Evolutionary conservation across 495 filamentous ascomycete species (phyloP).

Genomic region (Xylaria intraflava): DNA sequence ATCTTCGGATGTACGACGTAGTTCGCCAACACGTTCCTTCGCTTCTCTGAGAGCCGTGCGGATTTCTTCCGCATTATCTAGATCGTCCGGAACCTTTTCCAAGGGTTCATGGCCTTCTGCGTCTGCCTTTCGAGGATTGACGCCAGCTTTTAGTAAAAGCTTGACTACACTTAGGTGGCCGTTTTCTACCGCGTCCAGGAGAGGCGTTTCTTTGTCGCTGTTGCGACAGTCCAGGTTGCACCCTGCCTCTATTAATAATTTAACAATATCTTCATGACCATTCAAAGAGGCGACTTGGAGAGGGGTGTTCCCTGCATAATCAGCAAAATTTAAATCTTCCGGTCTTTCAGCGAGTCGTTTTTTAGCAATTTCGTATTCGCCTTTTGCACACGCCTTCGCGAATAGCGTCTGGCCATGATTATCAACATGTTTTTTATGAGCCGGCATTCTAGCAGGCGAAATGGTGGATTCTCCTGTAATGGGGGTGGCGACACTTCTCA

Average conservation of each 20-base stretch:
- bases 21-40: slow-evolving; percentile 42
- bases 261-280: slow-evolving; percentile 74
- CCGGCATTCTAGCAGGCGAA: slow-evolving; percentile 60
- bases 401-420: slow-evolving; percentile 78
- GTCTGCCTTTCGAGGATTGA: slow-evolving; percentile 83
- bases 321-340: slow-evolving; percentile 79
- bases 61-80: slow-evolving; percentile 57
- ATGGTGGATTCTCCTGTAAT: slow-evolving; percentile 48
- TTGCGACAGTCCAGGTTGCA: slow-evolving; percentile 74
- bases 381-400: slow-evolving; percentile 75
- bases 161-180: slow-evolving; percentile 86
- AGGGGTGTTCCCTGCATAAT: slow-evolving; percentile 91
- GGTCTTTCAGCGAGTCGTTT: slow-evolving; percentile 65
- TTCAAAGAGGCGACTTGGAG: slow-evolving; percentile 84
- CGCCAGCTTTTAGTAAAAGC: slow-evolving; percentile 73
- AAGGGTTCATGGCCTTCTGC: slow-evolving; percentile 80
- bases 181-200: slow-evolving; percentile 95
- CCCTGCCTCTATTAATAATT: slow-evolving; percentile 69
- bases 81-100: slow-evolving; percentile 66
- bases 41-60: slow-evolving; percentile 47
- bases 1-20: slow-evolving; percentile 59
- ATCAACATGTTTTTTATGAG: slow-evolving; percentile 75
- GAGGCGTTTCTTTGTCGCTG: slow-evolving; percentile 84
- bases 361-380: slow-evolving; percentile 65
- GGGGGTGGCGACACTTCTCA: slow-evolving; percentile 57